phyloP scores from a whole-genome alignment of 345 rosid species.

The Diplotaxis tenuifolia region DNA sequence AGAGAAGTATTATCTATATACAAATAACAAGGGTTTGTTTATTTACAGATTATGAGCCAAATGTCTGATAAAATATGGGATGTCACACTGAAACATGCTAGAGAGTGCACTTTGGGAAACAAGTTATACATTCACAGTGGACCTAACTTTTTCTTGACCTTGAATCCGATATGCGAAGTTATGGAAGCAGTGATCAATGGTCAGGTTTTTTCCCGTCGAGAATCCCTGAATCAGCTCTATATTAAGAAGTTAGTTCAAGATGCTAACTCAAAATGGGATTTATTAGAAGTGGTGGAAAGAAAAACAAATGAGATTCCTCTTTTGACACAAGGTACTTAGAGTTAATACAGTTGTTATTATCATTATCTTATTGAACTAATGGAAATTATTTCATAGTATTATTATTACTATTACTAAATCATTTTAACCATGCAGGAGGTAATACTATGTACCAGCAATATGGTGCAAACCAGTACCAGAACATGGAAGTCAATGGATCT shows the following conservation, averaged over 20 bases:
- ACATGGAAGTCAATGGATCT: conserved; percentile 28
- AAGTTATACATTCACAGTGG: conserved; percentile 44
- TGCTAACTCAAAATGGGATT: conserved; percentile 56
- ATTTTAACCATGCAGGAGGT: conserved; percentile 42
- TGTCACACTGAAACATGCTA: conserved; percentile 66
- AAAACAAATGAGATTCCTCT: conserved; percentile 43
- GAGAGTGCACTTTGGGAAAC: conserved; percentile 63
- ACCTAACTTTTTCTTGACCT: conserved; percentile 31
- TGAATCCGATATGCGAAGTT: conserved; percentile 75
- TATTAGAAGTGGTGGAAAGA: conserved; percentile 50
- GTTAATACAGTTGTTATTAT: background rate
- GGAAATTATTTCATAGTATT: background rate
- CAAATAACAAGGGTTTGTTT: background rate
- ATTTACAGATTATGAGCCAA: conserved; percentile 55
- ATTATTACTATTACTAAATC: background rate
- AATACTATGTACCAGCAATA: conserved; percentile 43
- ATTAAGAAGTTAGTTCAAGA: conserved; percentile 51
- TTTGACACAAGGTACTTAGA: conserved; percentile 55
- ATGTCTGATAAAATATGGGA: conserved; percentile 93
- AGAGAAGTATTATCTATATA: background rate
- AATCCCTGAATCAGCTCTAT: conserved; percentile 47
- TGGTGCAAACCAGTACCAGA: conserved; percentile 36
- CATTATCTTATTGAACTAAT: background rate
- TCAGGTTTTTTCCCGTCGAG: conserved; percentile 35
- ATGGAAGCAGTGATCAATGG: conserved; percentile 51